These are phyloP conservation scores for Trametes gibbosa DNA, from an alignment of 768 basidiomycete genomes.

Conservation along the genomic window DNA sequence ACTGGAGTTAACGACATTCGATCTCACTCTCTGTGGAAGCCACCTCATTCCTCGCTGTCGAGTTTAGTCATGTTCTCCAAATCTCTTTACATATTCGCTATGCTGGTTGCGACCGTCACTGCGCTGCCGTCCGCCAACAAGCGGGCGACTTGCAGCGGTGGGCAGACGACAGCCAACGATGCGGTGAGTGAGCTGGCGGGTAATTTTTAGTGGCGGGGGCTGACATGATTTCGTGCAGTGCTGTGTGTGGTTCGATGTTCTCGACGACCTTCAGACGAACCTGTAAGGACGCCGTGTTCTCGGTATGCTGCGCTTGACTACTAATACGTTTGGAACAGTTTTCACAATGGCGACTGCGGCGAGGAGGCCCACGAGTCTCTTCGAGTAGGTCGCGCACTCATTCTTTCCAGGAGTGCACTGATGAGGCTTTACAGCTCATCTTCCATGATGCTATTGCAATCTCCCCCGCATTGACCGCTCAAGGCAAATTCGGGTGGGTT, in stretches of 20 bases:
- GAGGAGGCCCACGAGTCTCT: constrained; percentile 21
- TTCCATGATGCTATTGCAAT: constrained; percentile 30
- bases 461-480: constrained; percentile 3
- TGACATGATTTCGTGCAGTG: neutral
- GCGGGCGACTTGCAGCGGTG: constrained; percentile 12
- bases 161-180: constrained; percentile 9
- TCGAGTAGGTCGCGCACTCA: constrained; percentile 31
- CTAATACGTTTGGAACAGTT: constrained; percentile 14
- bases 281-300: constrained; percentile 1
- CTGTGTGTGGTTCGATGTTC: constrained; percentile 32
- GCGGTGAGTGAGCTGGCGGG: neutral
- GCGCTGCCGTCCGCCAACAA: constrained; percentile 1
- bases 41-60: neutral
- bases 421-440: constrained; percentile 17
- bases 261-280: constrained; percentile 34
- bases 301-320: constrained; percentile 12
- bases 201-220: no score
- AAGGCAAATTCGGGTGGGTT: constrained; percentile 20
- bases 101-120: constrained; percentile 1
- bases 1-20: neutral
- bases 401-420: neutral
- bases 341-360: constrained; percentile 34
- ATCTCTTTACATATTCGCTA: constrained; percentile 1
- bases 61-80: constrained; percentile 3
- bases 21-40: neutral